A percentile compares a stretch with the other conserved stretches of the same genome.
phyloP scores from a whole-genome alignment of 176 grass and related monocot species.

The Microstegium vimineum region DNA sequence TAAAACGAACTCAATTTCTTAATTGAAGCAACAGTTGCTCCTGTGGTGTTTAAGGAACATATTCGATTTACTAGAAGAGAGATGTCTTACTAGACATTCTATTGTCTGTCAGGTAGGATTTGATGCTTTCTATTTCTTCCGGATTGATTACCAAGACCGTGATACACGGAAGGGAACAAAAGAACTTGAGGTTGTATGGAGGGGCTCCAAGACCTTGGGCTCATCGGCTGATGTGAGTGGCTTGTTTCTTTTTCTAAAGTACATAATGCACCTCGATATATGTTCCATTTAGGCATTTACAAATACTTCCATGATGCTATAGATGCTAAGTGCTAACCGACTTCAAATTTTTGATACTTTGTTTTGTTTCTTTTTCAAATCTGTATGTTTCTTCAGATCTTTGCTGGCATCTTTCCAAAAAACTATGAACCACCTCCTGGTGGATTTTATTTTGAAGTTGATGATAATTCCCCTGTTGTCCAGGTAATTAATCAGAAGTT shows the following conservation, averaged over 20 bases:
- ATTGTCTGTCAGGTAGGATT: slow-evolving; percentile 70
- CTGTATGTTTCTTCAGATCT: slow-evolving; percentile 53
- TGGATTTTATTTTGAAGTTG: slow-evolving; percentile 90
- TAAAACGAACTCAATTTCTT: no score
- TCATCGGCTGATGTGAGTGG: slow-evolving; percentile 73
- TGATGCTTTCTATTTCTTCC: slow-evolving; percentile 89
- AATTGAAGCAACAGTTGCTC: neutral
- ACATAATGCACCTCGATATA: slow-evolving; percentile 3
- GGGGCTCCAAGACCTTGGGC: slow-evolving; percentile 78
- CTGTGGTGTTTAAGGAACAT: neutral
- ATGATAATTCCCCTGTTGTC: slow-evolving; percentile 64
- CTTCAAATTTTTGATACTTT: neutral
- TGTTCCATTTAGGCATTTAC: neutral
- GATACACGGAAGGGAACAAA: slow-evolving; percentile 70
- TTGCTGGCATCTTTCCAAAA: slow-evolving; percentile 91
- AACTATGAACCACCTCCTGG: slow-evolving; percentile 98
- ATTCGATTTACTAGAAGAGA: neutral
- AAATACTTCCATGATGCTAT: slow-evolving; percentile 2
- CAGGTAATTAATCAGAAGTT: slow-evolving; percentile 54
- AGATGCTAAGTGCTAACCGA: neutral
- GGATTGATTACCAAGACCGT: slow-evolving; percentile 93
- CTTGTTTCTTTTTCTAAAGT: slow-evolving; percentile 23
- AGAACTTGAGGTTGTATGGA: slow-evolving; percentile 88
- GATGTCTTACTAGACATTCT: neutral
- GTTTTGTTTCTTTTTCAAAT: slow-evolving; percentile 13